Conservation (phyloP, 2,329 filamentous ascomycete genomes). For the Dothideomycetes sp. region DNA sequence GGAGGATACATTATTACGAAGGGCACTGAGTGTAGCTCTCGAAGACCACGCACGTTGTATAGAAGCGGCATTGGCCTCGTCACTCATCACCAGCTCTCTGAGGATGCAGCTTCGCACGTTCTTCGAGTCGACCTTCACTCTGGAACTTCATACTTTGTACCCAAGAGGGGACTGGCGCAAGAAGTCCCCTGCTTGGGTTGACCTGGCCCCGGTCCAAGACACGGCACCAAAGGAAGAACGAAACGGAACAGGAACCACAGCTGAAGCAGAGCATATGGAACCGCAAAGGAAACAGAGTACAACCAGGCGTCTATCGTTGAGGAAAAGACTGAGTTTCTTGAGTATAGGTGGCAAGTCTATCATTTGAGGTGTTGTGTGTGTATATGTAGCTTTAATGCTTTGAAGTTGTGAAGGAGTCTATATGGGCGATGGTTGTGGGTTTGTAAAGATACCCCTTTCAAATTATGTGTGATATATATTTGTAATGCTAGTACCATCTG, state of each 20-base stretch:
- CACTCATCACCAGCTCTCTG: conserved; percentile 52
- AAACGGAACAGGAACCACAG: neutral
- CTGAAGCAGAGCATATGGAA: conserved; percentile 1
- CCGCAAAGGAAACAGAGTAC: neutral
- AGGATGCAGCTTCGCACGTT: conserved; percentile 17
- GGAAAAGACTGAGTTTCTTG: conserved; percentile 9
- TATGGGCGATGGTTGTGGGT: too few species aligned
- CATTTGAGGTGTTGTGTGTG: too few species aligned
- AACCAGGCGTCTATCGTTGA: conserved; percentile 3
- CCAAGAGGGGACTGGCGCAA: conserved; percentile 18
- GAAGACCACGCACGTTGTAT: conserved; percentile 84
- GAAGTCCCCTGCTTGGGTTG: conserved; percentile 15
- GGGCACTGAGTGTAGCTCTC: conserved; percentile 71
- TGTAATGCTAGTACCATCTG: too few species aligned
- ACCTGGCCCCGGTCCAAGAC: neutral
- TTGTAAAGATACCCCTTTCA: too few species aligned
- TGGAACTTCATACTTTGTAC: conserved; percentile 30
- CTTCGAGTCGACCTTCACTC: conserved; percentile 34
- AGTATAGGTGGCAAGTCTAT: conserved; percentile 3
- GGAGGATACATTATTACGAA: conserved; percentile 50
- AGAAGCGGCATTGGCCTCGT: conserved; percentile 62
- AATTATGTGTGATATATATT: too few species aligned
- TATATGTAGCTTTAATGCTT: too few species aligned
- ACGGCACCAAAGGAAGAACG: neutral
- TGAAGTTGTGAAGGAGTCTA: too few species aligned